Conservation (phyloP, 2,329 filamentous ascomycete species). For the Botrytis elliptica region DNA sequence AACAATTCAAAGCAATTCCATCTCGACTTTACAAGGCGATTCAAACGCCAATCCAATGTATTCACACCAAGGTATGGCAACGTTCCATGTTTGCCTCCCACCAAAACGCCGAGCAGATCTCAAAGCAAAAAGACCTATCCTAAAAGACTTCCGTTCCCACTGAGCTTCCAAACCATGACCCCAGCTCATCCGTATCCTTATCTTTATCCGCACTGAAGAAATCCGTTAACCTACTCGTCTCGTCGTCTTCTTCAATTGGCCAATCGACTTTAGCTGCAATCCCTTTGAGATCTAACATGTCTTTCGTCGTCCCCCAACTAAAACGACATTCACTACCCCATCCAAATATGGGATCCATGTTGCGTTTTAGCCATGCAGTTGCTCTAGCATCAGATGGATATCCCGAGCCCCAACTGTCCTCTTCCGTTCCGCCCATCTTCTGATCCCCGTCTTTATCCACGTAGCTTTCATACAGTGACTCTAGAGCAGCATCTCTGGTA, state of each 20-base stretch:
- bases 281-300: slow-evolving; percentile 70
- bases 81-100: neutral
- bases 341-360: slow-evolving; percentile 91
- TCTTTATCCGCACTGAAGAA: slow-evolving; percentile 56
- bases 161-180: slow-evolving; percentile 71
- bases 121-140: slow-evolving; percentile 19
- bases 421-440: slow-evolving; percentile 29
- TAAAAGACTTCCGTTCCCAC: slow-evolving; percentile 37
- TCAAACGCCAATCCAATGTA: neutral
- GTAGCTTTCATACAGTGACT: slow-evolving; percentile 62
- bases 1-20: neutral
- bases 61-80: neutral
- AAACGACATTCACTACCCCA: slow-evolving; percentile 94
- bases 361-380: slow-evolving; percentile 74
- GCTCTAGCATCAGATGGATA: slow-evolving; percentile 88
- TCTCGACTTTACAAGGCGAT: neutral
- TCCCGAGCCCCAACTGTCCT: slow-evolving; percentile 77
- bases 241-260: slow-evolving; percentile 71
- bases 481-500: slow-evolving; percentile 84
- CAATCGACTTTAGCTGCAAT: slow-evolving; percentile 75
- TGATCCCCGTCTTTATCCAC: slow-evolving; percentile 36
- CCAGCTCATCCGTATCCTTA: slow-evolving; percentile 57
- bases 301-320: slow-evolving; percentile 93
- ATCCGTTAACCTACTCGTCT: slow-evolving; percentile 69
- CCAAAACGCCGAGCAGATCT: neutral